Conservation (phyloP, 345 rosid genomes). For the Gynandropsis gynandra region DNA sequence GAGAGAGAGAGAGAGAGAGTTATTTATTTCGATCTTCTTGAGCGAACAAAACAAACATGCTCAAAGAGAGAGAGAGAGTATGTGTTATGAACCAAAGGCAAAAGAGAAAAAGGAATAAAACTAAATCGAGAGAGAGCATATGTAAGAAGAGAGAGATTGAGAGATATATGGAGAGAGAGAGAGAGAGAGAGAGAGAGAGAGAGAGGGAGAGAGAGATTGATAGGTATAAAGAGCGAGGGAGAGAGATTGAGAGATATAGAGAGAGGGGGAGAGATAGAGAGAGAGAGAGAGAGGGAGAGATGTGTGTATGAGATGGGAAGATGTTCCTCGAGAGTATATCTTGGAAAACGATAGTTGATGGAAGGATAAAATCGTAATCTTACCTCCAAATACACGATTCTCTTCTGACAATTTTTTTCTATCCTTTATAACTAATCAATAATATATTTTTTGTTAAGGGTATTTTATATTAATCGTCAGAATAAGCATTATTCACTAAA, state of each 20-base stretch:
- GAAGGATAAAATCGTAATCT: conserved; percentile 7
- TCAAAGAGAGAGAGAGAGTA: conserved; percentile 26
- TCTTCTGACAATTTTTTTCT: background rate
- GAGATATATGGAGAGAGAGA: conserved; percentile 34
- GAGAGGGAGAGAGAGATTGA: conserved; percentile 23
- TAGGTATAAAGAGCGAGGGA: conserved; percentile 34
- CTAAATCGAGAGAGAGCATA: conserved; percentile 20
- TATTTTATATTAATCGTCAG: too few species aligned
- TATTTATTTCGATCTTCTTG: conserved; percentile 35
- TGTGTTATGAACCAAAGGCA: conserved; percentile 33
- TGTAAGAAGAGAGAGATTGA: conserved; percentile 25
- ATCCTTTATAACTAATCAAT: too few species aligned
- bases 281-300: conserved; percentile 23
- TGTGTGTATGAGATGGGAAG: conserved; percentile 16
- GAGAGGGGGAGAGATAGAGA: conserved; percentile 33
- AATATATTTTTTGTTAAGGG: too few species aligned
- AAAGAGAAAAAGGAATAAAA: conserved; percentile 28
- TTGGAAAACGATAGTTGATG: conserved; percentile 54
- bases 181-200: conserved; percentile 25
- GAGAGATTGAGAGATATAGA: conserved; percentile 15
- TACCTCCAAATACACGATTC: background rate
- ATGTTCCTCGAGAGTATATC: conserved; percentile 62
- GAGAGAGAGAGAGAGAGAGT: conserved; percentile 22
- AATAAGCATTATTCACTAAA: too few species aligned
- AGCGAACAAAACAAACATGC: conserved; percentile 44